phyloP scores from a whole-genome alignment of 2,329 filamentous ascomycete species.

The Fusarium sterilihyphosum region DNA sequence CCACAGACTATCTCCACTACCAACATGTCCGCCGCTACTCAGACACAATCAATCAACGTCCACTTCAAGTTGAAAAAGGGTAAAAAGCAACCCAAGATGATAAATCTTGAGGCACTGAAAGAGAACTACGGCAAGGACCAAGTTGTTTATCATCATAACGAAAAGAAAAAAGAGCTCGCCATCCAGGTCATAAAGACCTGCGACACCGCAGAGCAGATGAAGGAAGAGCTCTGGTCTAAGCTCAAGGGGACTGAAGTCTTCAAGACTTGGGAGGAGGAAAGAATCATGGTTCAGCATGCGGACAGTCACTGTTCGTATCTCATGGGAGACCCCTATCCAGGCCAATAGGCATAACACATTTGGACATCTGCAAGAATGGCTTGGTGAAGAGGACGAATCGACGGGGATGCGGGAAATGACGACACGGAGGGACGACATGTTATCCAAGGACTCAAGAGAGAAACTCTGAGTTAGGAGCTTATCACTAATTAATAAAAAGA shows the following conservation, averaged over 20 bases:
- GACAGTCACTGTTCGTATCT: not conserved
- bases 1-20: not conserved
- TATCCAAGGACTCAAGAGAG: rapidly evolving
- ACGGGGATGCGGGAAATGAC: not conserved
- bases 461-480: rapidly evolving
- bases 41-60: not conserved
- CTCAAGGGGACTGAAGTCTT: not conserved
- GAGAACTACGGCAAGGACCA: not conserved
- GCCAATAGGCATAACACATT: not conserved
- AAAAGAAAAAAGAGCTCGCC: not conserved
- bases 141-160: not conserved
- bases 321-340: not conserved
- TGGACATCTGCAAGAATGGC: rapidly evolving
- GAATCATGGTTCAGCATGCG: not conserved
- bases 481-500: not conserved
- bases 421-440: rapidly evolving
- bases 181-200: not conserved
- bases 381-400: too few relatives aligned
- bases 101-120: not conserved
- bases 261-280: not conserved
- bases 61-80: not conserved
- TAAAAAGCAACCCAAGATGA: not conserved
- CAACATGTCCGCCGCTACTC: not conserved
- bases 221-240: not conserved
- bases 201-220: not conserved